phyloP scores from a whole-genome alignment of 139 green algal species.

The Chlamydomonas eustigma region DNA sequence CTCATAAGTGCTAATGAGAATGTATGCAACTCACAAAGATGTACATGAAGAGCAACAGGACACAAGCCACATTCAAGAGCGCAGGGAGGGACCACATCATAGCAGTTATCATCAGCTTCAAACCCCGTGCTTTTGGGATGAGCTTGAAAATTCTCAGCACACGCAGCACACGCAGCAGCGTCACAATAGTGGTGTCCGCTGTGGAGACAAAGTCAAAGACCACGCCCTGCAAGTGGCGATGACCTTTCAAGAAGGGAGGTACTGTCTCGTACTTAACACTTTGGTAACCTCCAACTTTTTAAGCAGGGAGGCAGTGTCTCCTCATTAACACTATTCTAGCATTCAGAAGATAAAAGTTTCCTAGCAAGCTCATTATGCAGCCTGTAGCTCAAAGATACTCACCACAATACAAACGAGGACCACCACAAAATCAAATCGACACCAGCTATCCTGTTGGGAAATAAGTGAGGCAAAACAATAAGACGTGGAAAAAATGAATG shows the following conservation, averaged over 20 bases:
- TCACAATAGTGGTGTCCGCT: slow-evolving; percentile 43
- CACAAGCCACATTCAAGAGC: slow-evolving; percentile 64
- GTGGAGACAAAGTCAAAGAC: slow-evolving; percentile 33
- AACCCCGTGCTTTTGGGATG: slow-evolving; percentile 46
- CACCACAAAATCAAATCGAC: slow-evolving; percentile 66
- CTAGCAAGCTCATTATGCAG: neutral
- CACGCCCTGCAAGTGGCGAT: slow-evolving; percentile 7
- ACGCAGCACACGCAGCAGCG: slow-evolving; percentile 62
- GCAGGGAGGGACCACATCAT: slow-evolving; percentile 29
- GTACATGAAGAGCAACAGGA: slow-evolving; percentile 72
- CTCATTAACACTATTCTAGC: too few relatives aligned
- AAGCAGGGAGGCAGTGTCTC: too few relatives aligned
- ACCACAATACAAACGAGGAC: slow-evolving; percentile 33
- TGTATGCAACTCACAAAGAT: slow-evolving; percentile 42
- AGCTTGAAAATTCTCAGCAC: slow-evolving; percentile 36
- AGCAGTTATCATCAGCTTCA: slow-evolving; percentile 36
- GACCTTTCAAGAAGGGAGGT: too few relatives aligned
- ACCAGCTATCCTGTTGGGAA: slow-evolving; percentile 50
- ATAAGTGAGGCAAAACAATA: neutral
- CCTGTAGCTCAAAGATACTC: neutral
- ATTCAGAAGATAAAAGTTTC: too few relatives aligned
- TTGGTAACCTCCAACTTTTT: too few relatives aligned
- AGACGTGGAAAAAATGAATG: neutral
- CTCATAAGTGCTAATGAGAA: neutral
- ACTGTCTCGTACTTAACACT: too few relatives aligned